A percentile compares a stretch with the other conserved stretches of the same genome.
phyloP scores from a whole-genome alignment of 1,284 basidiomycete species.

The Amylostereum chailletii region DNA sequence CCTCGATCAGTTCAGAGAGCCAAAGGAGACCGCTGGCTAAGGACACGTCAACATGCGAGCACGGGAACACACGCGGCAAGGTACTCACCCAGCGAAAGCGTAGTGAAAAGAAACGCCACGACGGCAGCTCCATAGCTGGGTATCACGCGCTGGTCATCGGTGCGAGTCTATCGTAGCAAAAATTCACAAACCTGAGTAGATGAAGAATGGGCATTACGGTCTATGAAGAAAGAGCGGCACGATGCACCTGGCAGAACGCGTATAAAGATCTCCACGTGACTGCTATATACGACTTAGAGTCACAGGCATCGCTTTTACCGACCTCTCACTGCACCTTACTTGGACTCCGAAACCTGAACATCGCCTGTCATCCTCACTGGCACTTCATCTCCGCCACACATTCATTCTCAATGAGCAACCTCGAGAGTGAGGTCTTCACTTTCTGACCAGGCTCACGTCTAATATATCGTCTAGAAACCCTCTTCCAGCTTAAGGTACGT shows the following conservation, averaged over 20 bases:
- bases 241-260: no score
- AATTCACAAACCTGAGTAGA: constrained; percentile 22
- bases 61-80: neutral
- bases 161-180: no score
- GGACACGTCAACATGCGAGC: constrained; percentile 1
- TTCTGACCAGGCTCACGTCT: neutral
- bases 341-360: no score
- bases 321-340: no score
- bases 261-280: no score
- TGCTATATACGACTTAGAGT: no score
- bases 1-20: constrained; percentile 91
- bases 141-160: neutral
- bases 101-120: constrained; percentile 26
- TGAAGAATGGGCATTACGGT: constrained; percentile 42
- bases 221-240: neutral
- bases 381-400: no score
- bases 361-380: no score
- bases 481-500: constrained; percentile 88
- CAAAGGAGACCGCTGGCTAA: constrained; percentile 87
- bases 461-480: constrained; percentile 56
- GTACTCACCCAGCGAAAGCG: constrained; percentile 24
- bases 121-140: constrained; percentile 25
- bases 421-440: no score
- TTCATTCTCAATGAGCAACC: no score
- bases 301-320: no score